phyloP scores from a whole-genome alignment of 202 grass and related monocot species.

The Setaria viridis region DNA sequence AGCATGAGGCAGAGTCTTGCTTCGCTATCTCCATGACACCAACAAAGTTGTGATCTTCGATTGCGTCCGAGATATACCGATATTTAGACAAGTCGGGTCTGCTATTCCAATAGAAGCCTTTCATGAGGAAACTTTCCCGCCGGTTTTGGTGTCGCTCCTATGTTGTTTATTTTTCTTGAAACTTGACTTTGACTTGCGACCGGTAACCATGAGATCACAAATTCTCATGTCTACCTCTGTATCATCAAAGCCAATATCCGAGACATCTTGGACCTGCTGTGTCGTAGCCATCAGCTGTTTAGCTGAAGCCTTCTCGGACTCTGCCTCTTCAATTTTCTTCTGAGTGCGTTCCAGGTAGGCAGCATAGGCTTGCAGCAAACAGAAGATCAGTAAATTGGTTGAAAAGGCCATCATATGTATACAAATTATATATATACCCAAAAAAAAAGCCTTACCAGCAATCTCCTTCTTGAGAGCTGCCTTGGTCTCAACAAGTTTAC shows the following conservation, averaged over 20 bases:
- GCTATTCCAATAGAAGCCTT: background rate
- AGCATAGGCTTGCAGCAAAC: background rate
- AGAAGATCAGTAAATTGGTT: background rate
- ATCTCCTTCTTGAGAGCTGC: background rate
- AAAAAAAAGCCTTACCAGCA: background rate
- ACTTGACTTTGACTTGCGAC: background rate
- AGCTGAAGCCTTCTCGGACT: background rate
- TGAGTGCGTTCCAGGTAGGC: background rate
- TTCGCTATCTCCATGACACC: too few relatives aligned
- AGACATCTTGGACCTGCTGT: background rate
- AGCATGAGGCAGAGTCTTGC: background rate
- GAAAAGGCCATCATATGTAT: background rate
- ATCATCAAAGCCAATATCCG: background rate
- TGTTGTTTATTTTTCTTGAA: background rate
- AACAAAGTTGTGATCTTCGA: too few relatives aligned
- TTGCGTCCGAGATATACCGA: too few relatives aligned
- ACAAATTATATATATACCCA: background rate
- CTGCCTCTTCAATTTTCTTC: background rate
- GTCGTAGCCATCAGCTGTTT: background rate
- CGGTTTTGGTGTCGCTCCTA: background rate
- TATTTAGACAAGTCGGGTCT: too few relatives aligned
- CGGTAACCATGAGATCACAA: background rate
- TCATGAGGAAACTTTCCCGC: background rate
- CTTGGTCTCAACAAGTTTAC: background rate
- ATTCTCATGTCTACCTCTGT: background rate